phyloP scores from a whole-genome alignment of 2,329 filamentous ascomycete species.

The Lasiodiplodia gonubiensis region DNA sequence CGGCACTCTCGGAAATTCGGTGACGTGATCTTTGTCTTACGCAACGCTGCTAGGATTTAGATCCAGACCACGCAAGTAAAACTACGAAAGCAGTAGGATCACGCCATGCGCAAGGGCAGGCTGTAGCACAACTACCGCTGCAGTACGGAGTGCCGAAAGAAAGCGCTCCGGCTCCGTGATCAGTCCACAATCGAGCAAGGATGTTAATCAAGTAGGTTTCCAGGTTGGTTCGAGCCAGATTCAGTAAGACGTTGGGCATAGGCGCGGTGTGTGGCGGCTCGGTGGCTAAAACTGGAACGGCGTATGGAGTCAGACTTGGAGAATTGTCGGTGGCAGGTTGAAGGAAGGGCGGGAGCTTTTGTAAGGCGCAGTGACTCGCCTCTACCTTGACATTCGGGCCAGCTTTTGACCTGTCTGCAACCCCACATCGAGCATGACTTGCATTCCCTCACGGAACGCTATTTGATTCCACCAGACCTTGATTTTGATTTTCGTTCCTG shows the following conservation, averaged over 20 bases:
- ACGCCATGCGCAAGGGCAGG: not conserved
- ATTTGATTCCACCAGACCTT: too few species aligned
- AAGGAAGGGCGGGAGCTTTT: not conserved
- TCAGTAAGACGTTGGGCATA: not conserved
- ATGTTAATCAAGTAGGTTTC: not conserved
- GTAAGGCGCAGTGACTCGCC: not conserved
- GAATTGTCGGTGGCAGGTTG: not conserved
- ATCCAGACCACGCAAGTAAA: not conserved
- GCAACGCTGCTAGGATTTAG: not conserved
- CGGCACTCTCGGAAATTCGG: not conserved
- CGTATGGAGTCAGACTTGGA: too few species aligned
- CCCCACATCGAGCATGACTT: not conserved
- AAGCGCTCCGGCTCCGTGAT: not conserved
- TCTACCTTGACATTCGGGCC: not conserved
- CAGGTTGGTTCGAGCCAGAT: not conserved
- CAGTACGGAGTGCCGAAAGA: not conserved
- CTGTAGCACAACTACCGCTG: not conserved
- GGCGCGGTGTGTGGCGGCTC: too few species aligned
- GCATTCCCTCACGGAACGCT: too few species aligned
- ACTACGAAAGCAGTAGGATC: not conserved
- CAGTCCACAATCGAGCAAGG: not conserved
- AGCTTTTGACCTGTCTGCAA: not conserved
- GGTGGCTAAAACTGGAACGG: not conserved
- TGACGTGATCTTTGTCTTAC: not conserved
- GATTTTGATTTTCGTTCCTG: too few species aligned